phyloP scores from a whole-genome alignment of 2,329 filamentous ascomycete genomes.

The Pyricularia pennisetigena region DNA sequence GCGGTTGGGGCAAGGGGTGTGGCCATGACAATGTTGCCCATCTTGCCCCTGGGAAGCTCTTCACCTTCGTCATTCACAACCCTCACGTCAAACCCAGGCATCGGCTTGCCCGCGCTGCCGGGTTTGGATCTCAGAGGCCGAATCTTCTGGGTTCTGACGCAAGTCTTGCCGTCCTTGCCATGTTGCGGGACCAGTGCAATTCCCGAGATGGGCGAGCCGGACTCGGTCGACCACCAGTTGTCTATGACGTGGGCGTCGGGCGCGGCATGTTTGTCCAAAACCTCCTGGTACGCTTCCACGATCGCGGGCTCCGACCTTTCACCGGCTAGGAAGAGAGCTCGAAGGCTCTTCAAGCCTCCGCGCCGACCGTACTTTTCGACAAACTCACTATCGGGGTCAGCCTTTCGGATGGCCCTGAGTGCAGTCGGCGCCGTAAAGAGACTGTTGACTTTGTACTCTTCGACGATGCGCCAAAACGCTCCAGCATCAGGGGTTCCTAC shows the following conservation, averaged over 20 bases:
- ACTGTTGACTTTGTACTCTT: conserved; percentile 75
- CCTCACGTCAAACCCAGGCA: conserved; percentile 84
- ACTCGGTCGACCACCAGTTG: conserved; percentile 54
- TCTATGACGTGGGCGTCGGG: conserved; percentile 48
- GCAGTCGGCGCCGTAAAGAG: conserved; percentile 85
- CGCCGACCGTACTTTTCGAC: conserved; percentile 54
- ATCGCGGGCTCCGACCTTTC: conserved; percentile 85
- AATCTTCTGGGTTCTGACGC: conserved; percentile 24
- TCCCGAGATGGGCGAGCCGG: conserved; percentile 48
- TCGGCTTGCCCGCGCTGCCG: conserved; percentile 80
- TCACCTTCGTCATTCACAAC: conserved; percentile 73
- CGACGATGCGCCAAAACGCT: conserved; percentile 78
- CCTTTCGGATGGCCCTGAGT: conserved; percentile 75
- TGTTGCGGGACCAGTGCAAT: conserved; percentile 46
- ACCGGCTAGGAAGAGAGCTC: conserved; percentile 75
- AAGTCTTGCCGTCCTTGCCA: conserved; percentile 40
- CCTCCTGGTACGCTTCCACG: conserved; percentile 60
- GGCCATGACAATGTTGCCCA: conserved; percentile 86
- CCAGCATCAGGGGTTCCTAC: conserved; percentile 81
- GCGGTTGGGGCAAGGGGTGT: conserved; percentile 78
- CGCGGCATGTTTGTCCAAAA: conserved; percentile 58
- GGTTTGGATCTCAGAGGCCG: conserved; percentile 57
- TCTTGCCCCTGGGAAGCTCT: conserved; percentile 59
- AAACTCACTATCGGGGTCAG: conserved; percentile 65
- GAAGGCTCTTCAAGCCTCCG: conserved; percentile 62